These are phyloP conservation scores for Tolypocladium nubicola DNA, from an alignment of 2,329 filamentous ascomycete species.

Conservation along the genomic window DNA sequence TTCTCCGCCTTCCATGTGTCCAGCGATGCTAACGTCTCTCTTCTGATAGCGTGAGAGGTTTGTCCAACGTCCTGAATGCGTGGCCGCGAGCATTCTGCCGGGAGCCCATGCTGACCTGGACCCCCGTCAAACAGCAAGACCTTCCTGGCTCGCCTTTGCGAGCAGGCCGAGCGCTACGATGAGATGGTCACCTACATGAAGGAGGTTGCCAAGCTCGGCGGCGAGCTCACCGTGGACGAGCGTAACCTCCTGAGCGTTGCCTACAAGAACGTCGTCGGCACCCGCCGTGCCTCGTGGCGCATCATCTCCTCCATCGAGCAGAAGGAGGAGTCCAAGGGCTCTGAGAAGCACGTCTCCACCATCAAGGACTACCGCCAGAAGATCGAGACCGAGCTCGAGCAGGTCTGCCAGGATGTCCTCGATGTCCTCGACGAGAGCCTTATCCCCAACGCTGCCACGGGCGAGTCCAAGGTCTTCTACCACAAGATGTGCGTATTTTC, in stretches of 20 bases:
- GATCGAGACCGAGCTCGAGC: slow-evolving; percentile 95
- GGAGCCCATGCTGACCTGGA: not conserved
- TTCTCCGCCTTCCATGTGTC: slow-evolving; percentile 1
- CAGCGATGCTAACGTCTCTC: slow-evolving; percentile 23
- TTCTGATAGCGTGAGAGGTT: slow-evolving; percentile 57
- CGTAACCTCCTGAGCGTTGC: slow-evolving; percentile 96
- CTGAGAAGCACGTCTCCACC: slow-evolving; percentile 84
- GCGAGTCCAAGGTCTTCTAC: slow-evolving; percentile 99
- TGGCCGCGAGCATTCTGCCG: slow-evolving; percentile 1
- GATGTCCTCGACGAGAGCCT: slow-evolving; percentile 87
- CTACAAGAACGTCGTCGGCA: slow-evolving; percentile 99
- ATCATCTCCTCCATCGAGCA: slow-evolving; percentile 99
- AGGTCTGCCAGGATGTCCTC: slow-evolving; percentile 96
- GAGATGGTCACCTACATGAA: slow-evolving; percentile 99
- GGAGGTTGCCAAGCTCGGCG: slow-evolving; percentile 86
- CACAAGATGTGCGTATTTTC: slow-evolving; percentile 83
- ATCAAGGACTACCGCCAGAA: slow-evolving; percentile 97
- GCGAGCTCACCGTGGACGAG: slow-evolving; percentile 87
- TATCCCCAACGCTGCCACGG: slow-evolving; percentile 90
- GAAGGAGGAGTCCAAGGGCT: slow-evolving; percentile 99
- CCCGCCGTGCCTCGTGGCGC: slow-evolving; percentile 95
- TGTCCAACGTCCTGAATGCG: slow-evolving; percentile 17
- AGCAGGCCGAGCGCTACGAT: slow-evolving; percentile 99
- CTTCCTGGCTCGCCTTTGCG: slow-evolving; percentile 98
- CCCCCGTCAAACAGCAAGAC: slow-evolving; percentile 66